These are phyloP conservation scores for Russula compacta DNA, from an alignment of 768 basidiomycete species.

Conservation along the genomic window DNA sequence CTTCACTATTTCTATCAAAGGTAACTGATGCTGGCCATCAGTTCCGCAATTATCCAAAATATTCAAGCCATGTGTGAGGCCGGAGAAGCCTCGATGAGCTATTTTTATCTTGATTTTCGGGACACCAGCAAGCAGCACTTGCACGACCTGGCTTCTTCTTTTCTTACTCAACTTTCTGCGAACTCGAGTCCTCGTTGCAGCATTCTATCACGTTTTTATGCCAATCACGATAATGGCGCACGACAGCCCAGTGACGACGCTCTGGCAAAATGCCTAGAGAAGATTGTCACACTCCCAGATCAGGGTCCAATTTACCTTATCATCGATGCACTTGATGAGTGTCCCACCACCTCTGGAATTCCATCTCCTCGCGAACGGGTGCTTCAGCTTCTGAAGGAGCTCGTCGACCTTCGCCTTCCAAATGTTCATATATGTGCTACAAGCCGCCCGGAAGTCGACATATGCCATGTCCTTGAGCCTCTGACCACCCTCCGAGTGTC, in stretches of 20 bases:
- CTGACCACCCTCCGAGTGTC: background rate
- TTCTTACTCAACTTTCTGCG: background rate
- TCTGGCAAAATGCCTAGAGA: background rate
- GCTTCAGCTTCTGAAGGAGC: background rate
- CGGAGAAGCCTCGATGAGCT: background rate
- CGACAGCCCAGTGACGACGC: background rate
- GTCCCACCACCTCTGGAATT: background rate
- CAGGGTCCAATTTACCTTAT: background rate
- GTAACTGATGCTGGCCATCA: background rate
- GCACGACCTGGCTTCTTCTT: background rate
- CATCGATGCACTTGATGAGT: background rate
- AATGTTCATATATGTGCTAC: background rate
- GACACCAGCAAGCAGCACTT: background rate
- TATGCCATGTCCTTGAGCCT: background rate
- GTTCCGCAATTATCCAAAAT: background rate
- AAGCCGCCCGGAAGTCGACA: background rate
- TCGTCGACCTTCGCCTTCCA: background rate
- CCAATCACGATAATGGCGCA: background rate
- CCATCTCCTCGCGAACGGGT: background rate
- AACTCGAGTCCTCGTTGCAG: background rate
- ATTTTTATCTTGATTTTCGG: background rate
- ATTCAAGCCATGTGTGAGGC: background rate
- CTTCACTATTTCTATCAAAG: background rate
- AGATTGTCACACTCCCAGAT: background rate
- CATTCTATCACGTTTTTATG: background rate